Percentiles rank a stretch among this genome's conserved stretches.
phyloP scores from a whole-genome alignment of 2,329 filamentous ascomycete genomes.

The Stemphylium vesicarium region DNA sequence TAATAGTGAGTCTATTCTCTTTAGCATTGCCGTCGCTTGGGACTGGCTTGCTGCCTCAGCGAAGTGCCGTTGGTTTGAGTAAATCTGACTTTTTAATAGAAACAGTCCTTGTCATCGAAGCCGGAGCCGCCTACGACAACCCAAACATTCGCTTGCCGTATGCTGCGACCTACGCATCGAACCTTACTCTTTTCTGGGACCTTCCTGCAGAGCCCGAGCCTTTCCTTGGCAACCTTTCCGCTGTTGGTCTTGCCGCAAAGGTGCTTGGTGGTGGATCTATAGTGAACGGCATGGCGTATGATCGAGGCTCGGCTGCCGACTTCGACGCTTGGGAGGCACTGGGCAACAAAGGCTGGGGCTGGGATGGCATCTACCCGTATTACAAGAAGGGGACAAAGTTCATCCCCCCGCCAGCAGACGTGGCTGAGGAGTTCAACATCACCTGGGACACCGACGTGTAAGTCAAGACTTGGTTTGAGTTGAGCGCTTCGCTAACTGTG shows the following conservation, averaged over 20 bases:
- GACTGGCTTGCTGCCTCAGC: too few species aligned
- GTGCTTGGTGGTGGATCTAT: slow-evolving; percentile 34
- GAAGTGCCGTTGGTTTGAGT: not conserved
- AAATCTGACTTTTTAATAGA: slow-evolving; percentile 15
- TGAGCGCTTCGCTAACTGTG: not conserved
- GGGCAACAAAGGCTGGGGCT: slow-evolving; percentile 66
- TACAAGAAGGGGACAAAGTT: slow-evolving; percentile 41
- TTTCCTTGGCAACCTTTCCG: slow-evolving; percentile 23
- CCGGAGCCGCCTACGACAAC: slow-evolving; percentile 31
- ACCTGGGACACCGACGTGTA: slow-evolving; percentile 33
- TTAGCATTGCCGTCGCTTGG: not conserved
- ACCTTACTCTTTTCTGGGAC: slow-evolving; percentile 27
- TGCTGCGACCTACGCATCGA: slow-evolving; percentile 29
- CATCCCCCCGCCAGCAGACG: slow-evolving; percentile 24
- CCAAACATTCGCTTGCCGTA: slow-evolving; percentile 31
- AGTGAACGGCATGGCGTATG: slow-evolving; percentile 49
- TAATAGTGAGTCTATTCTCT: slow-evolving; percentile 8
- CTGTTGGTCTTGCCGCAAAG: slow-evolving; percentile 22
- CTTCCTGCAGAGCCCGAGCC: slow-evolving; percentile 30
- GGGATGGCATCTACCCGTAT: slow-evolving; percentile 53
- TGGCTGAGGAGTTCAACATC: slow-evolving; percentile 23
- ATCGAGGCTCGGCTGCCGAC: slow-evolving; percentile 44
- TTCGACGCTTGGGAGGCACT: slow-evolving; percentile 64
- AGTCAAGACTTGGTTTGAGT: not conserved
- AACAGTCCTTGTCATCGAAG: slow-evolving; percentile 38